phyloP scores from a whole-genome alignment of 1,284 basidiomycete species.

The Ustilago crameri region DNA sequence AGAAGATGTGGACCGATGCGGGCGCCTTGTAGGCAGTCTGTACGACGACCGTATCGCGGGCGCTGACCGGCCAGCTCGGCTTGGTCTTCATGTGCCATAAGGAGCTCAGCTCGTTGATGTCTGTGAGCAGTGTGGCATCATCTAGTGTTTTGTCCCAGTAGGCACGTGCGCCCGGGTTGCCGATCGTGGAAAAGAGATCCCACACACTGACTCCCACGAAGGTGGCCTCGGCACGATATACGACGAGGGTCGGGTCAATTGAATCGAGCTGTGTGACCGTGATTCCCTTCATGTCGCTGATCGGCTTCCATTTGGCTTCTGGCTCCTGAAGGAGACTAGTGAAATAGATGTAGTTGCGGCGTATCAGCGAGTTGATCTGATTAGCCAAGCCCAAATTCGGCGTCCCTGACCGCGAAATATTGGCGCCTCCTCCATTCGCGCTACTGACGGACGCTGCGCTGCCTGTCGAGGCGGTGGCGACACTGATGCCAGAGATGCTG shows the following conservation, averaged over 20 bases:
- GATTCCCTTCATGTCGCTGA: slow-evolving; percentile 86
- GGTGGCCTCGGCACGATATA: slow-evolving; percentile 95
- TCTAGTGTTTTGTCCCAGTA: slow-evolving; percentile 93
- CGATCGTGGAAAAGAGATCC: slow-evolving; percentile 91
- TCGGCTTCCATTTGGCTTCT: slow-evolving; percentile 92
- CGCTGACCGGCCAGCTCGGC: slow-evolving; percentile 69
- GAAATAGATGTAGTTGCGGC: slow-evolving; percentile 95
- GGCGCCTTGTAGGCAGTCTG: slow-evolving; percentile 98
- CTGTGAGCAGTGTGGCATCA: slow-evolving; percentile 84
- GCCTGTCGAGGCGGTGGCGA: slow-evolving; percentile 45
- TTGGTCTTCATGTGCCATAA: slow-evolving; percentile 60
- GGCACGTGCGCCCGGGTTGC: slow-evolving; percentile 81
- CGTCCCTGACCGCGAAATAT: slow-evolving; percentile 74
- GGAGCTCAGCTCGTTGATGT: slow-evolving; percentile 81
- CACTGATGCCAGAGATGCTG: slow-evolving; percentile 53
- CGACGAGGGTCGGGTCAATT: slow-evolving; percentile 95
- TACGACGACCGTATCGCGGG: slow-evolving; percentile 87
- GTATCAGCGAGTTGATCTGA: slow-evolving; percentile 80
- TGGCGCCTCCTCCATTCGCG: slow-evolving; percentile 18
- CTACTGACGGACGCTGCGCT: slow-evolving; percentile 29
- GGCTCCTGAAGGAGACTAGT: slow-evolving; percentile 96
- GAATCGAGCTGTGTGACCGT: slow-evolving; percentile 87
- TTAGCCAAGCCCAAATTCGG: slow-evolving; percentile 38
- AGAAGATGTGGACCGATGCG: slow-evolving; percentile 88
- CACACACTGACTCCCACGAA: slow-evolving; percentile 96